These are phyloP conservation scores for Candida nitratophila DNA, from an alignment of 805 yeast genomes.

Conservation along the genomic window DNA sequence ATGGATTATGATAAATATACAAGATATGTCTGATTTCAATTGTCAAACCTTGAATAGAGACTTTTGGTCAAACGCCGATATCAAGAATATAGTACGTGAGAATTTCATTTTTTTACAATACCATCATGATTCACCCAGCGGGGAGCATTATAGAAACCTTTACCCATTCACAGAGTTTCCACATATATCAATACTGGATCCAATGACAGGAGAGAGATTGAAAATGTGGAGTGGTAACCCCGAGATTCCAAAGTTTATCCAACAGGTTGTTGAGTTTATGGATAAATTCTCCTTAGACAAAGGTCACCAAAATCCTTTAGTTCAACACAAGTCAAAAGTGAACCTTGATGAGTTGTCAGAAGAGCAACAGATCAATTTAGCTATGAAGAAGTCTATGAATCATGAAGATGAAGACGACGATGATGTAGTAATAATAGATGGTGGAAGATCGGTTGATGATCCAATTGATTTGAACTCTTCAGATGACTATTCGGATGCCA, in stretches of 20 bases:
- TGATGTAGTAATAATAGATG: slow-evolving; percentile 19
- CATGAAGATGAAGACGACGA: slow-evolving; percentile 21
- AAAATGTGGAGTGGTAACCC: slow-evolving; percentile 74
- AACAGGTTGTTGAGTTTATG: slow-evolving; percentile 66
- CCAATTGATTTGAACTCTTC: slow-evolving; percentile 14
- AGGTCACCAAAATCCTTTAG: slow-evolving; percentile 57
- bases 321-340: slow-evolving; percentile 48
- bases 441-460: slow-evolving; percentile 13
- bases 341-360: slow-evolving; percentile 66
- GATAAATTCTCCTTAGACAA: slow-evolving; percentile 57
- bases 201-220: slow-evolving; percentile 90
- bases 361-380: slow-evolving; percentile 77
- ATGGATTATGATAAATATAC: slow-evolving; percentile 87
- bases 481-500: slow-evolving; percentile 5
- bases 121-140: slow-evolving; percentile 69
- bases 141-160: slow-evolving; percentile 61
- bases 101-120: slow-evolving; percentile 83
- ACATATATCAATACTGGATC: slow-evolving; percentile 87
- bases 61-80: slow-evolving; percentile 69
- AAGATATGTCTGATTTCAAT: slow-evolving; percentile 75
- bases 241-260: slow-evolving; percentile 48
- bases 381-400: slow-evolving; percentile 57
- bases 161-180: slow-evolving; percentile 72
- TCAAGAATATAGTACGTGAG: slow-evolving; percentile 57
- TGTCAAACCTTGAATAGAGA: slow-evolving; percentile 92